Base-by-base conservation (phyloP, 2,329 filamentous ascomycete species). In the Arthrobotrys sphaeroides region DNA sequence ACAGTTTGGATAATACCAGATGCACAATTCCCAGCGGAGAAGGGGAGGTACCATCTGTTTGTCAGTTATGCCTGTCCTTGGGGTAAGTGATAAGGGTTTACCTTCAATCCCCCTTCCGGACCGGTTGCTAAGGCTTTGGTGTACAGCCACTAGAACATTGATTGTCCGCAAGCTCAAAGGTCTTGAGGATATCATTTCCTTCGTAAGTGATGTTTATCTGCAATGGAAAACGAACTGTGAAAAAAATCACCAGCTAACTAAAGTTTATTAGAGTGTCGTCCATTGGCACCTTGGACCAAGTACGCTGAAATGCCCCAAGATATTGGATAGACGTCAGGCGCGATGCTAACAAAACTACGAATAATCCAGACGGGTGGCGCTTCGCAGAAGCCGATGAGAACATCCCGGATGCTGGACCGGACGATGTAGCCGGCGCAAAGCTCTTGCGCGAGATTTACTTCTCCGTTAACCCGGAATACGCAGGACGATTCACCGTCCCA, bases 1-100 rank as follows among this genome's bases (percentile, higher is more conserved):
- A 60, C 40, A 1, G 7, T 97, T 82, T 92, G 91, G 31, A 88
- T 86, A 77, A 88, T 92, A 79, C 83, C 88, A 0, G 90, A 88
- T 43, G 90, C 92, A 3, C 84, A 90, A 82, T 97, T 93, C 79
- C 91, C 93, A 3, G 88, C 93, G 0, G 94, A 98, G 84, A 92
- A 92, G 84, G 92, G 88, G 62, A 88, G 95, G 67, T 99, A 99
- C 82, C 95, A 99, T 84, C 88, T 99, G 79, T 99, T 94, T 82
- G 90, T 97, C 78, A 94, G 91, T 80, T 97, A 96, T 83, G 94
- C 94, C 5, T 97, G 94, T 83, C 94, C 94, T 2, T 97, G 94
- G 94, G 90, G 78, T 79, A 55, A n/a, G 62, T 68, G n/a, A 3
- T 24, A n/a, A 4, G 10, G 6, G n/a, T 45, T 38, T 7, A 31